Evolutionary conservation across 768 basidiomycete species (phyloP).

Genomic region (Pleurotus djamor): DNA sequence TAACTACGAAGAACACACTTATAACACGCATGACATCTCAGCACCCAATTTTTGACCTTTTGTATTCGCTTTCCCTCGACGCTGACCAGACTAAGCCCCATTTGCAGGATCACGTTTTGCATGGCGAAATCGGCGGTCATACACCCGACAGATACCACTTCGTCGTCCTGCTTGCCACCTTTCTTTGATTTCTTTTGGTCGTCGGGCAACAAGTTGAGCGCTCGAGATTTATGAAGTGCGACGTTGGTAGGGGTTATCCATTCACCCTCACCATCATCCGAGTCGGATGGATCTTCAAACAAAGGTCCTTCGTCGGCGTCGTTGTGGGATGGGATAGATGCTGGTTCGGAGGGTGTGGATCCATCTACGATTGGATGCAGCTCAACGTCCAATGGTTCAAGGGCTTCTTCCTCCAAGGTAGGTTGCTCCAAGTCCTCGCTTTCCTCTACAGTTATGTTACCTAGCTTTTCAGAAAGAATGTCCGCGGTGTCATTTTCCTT

Average conservation of each 20-base stretch:
- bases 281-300: constrained; percentile 75
- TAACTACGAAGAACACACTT: constrained; percentile 61
- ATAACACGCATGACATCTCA: constrained; percentile 98
- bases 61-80: constrained; percentile 89
- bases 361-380: constrained; percentile 24
- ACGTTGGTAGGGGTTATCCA: constrained; percentile 97
- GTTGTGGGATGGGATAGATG: constrained; percentile 2
- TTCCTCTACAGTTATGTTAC: not conserved
- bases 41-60: constrained; percentile 92
- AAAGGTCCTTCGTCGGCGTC: constrained; percentile 32
- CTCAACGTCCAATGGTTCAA: constrained; percentile 46
- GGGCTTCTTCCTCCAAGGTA: constrained; percentile 13
- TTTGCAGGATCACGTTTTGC: constrained; percentile 95
- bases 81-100: constrained; percentile 88
- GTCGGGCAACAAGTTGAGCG: constrained; percentile 77
- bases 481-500: no score
- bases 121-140: constrained; percentile 99
- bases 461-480: no score
- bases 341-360: constrained; percentile 1
- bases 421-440: not conserved
- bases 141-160: constrained; percentile 69
- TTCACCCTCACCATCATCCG: constrained; percentile 86
- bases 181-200: constrained; percentile 32
- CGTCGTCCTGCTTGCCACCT: constrained; percentile 32
- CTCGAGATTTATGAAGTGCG: constrained; percentile 80